Base-by-base conservation (phyloP, 345 rosid genomes). In the Isatis tinctoria region DNA sequence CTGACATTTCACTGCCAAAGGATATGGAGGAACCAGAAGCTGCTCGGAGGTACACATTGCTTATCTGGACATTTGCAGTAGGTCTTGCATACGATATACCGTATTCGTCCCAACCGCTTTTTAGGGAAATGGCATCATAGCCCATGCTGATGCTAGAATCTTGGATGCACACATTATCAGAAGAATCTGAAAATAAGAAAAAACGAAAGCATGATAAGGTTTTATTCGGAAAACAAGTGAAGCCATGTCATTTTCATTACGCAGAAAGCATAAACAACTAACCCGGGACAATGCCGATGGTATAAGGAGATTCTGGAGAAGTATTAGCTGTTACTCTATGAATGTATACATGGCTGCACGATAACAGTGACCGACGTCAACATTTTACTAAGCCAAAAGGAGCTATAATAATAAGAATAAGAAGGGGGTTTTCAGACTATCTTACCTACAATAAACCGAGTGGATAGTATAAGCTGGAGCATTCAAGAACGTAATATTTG, bases 41-140 rank as follows among this genome's bases (percentile, higher is more conserved):
- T 10, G 82, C 79, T 53, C 67, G 53, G 1, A 82, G 78, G 35
- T 61, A 22, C 11, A 85, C 76, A 17, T 77, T 63, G 26, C 83
- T 65, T 65, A 85, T 87, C 26, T 81, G 78, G 36, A 85, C 81
- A 18, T 75, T 75, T 3, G 79, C 65, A 39, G 86, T 87, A 3
- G 75, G 74, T 35, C 60, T 80, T 20, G 78, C 78, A 0, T 73
- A 85, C 3, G 84, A 78, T n/a, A 84, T 83, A 8, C 89, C 89
- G 28, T 85, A 87, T 65, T 85, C 81, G 6, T 87, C 89, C 87
- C 92, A 85, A 30, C 92, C 89, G 30, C 92, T 87, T 66, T 87
- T 84, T 6, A 83, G 74, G 2, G 81, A 83, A 1, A 87, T 82
- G 0, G 82, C 83, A 77, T 85, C 92, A 22, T 87, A 81, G 1